Conservation (phyloP, 164 flowering plant species). For the Magnolia sinica region DNA sequence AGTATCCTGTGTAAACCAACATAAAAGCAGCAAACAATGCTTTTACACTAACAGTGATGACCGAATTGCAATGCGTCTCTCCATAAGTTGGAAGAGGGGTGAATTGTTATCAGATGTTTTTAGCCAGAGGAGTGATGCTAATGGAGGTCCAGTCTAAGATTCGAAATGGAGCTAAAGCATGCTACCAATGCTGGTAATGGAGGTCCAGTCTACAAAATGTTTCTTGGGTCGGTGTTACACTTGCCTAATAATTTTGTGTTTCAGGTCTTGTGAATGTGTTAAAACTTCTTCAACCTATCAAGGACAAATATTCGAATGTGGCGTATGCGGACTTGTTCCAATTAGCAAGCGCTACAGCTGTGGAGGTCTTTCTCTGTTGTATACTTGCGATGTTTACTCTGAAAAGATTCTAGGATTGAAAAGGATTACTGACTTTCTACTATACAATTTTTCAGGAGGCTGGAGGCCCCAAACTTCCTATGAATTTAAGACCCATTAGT, state of each 20-base stretch:
- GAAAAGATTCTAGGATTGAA: not conserved
- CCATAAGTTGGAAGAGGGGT: no score
- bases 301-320: constrained; percentile 32
- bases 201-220: not conserved
- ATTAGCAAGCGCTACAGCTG: not conserved
- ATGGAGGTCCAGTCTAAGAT: not conserved
- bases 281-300: no score
- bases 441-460: constrained; percentile 60
- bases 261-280: constrained; percentile 14
- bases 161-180: no score
- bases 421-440: constrained; percentile 2
- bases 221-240: constrained; percentile 5
- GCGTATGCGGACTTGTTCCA: constrained; percentile 94
- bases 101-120: no score
- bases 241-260: constrained; percentile 13
- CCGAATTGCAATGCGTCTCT: no score
- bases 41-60: no score
- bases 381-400: constrained; percentile 1
- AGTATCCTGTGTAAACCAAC: no score
- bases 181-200: no score
- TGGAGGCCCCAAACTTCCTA: constrained; percentile 93
- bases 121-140: constrained; percentile 42
- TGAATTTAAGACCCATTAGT: constrained; percentile 33
- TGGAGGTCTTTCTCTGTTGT: constrained; percentile 16
- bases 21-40: no score